Base-by-base conservation (phyloP, 352 stramenopile species). In the Globisporangium perplexum region DNA sequence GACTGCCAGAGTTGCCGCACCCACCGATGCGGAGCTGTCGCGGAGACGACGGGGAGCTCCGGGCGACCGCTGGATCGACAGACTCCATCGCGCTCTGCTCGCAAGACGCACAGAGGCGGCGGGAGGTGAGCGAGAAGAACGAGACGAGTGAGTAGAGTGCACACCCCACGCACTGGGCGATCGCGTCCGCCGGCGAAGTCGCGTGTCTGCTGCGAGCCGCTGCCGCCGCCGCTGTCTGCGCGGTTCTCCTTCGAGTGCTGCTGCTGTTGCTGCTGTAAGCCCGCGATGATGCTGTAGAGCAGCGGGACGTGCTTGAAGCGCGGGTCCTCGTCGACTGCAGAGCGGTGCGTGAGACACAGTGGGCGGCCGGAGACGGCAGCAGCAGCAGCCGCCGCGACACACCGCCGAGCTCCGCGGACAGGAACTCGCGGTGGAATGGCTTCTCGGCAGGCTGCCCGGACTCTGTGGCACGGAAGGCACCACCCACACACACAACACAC, bases 341-440 rank as follows among this genome's bases (percentile, higher is more conserved):
- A 41, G 18, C 4, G 14, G 46, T 17, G 39, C 39, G 39, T 45
- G 3, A 41, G 17, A 28, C 15, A 26, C 2, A 28, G 8, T 8
- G 4, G 22, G 15, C 7, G 8, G 41, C 17, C 12, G 17, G 20
- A 35, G 3, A 15, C 14, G 20, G 23, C 12, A 20, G 18, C 24
- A 49, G 0, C 4, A 50, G 17, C 24, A 35, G 4, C 17, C 53
- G 24, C n/a, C 26, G 7, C 4, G 7, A 63, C 60, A 26, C 49
- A 93, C 77, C 72, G 50, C 74, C 72, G 14, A 97, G 66, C 47
- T 97, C 88, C 23, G 74, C 74, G n/a, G 77, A 75, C 20, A 97
- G 50, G 57, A 97, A 94, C 3, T 72, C 60, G 18, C 85, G 83
- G 8, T 86, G 74, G 52, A 97, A 92, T n/a, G 72, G 65, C 30